Percentiles rank a stretch among this genome's conserved stretches.
Evolutionary conservation across 2,329 filamentous ascomycete genomes (phyloP).

Genomic region (Penicillium hesseltinei): DNA sequence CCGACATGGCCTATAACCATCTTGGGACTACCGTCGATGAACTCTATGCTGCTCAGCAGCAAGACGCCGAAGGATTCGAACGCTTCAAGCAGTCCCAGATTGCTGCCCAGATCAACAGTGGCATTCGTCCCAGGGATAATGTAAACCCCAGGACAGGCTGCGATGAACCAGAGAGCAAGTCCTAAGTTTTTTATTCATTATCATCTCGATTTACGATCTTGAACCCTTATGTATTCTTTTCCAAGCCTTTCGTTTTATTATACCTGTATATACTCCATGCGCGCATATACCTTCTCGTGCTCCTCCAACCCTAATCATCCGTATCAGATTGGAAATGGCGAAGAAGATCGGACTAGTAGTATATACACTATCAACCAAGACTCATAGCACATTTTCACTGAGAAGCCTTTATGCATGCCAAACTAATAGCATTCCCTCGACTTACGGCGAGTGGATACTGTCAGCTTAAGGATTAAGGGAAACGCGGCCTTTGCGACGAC

Average conservation of each 20-base stretch:
- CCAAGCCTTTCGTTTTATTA: background rate
- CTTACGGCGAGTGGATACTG: no score
- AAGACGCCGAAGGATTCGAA: slow-evolving; percentile 47
- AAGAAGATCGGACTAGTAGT: background rate
- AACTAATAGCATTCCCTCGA: no score
- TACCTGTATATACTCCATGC: slow-evolving; percentile 7
- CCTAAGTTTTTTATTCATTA: background rate
- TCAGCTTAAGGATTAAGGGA: no score
- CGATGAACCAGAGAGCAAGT: background rate
- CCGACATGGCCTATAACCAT: slow-evolving; percentile 43
- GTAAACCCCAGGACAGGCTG: background rate
- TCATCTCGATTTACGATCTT: background rate
- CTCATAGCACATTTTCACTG: no score
- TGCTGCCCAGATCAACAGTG: slow-evolving; percentile 47
- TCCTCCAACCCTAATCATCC: no score
- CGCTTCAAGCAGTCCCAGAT: slow-evolving; percentile 47
- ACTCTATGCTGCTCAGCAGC: slow-evolving; percentile 41
- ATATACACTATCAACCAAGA: background rate
- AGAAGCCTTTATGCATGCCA: no score
- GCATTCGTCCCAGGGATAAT: slow-evolving; percentile 16
- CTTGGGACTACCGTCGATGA: slow-evolving; percentile 48
- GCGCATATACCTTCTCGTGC: background rate
- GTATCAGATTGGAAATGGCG: no score
- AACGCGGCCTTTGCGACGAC: no score
- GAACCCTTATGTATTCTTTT: background rate